A percentile compares a stretch with the other conserved stretches of the same genome.
These are phyloP conservation scores for Fusarium liriodendri DNA, from an alignment of 2,329 filamentous ascomycete species.

Conservation along the genomic window DNA sequence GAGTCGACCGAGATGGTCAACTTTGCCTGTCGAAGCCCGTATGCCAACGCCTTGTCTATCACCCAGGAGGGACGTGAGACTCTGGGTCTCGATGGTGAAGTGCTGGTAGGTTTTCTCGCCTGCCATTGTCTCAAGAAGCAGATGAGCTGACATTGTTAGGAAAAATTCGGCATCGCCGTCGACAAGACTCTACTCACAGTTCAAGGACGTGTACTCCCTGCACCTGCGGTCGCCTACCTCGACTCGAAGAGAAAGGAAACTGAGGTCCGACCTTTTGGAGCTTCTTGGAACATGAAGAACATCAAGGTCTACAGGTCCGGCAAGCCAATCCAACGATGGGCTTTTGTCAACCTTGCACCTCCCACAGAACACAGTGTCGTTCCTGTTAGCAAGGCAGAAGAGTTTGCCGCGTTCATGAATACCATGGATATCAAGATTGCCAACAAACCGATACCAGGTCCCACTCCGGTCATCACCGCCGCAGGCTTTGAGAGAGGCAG, in stretches of 20 bases:
- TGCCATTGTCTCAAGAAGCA: neutral
- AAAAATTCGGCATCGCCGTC: constrained; percentile 72
- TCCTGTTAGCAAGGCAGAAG: constrained; percentile 36
- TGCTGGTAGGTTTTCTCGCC: constrained; percentile 45
- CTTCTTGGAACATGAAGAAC: constrained; percentile 76
- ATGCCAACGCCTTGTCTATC: constrained; percentile 75
- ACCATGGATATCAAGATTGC: constrained; percentile 55
- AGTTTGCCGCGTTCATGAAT: constrained; percentile 53
- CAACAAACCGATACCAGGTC: constrained; percentile 17
- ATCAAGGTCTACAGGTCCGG: constrained; percentile 67
- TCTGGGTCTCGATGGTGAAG: constrained; percentile 66
- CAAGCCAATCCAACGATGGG: constrained; percentile 60
- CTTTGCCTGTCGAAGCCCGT: constrained; percentile 76
- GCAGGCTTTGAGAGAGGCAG: constrained; percentile 10
- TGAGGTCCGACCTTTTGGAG: constrained; percentile 55
- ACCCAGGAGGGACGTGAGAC: constrained; percentile 65
- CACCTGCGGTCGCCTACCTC: constrained; percentile 72
- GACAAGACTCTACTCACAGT: constrained; percentile 75
- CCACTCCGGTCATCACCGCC: constrained; percentile 9
- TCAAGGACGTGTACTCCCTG: constrained; percentile 72
- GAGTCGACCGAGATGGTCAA: constrained; percentile 78
- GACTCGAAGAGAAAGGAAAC: constrained; percentile 33
- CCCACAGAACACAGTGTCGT: constrained; percentile 14
- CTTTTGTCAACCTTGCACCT: constrained; percentile 56
- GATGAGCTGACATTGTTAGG: constrained; percentile 26